Conservation (phyloP, 1,139 yeast genomes). For the Suhomyces wounanorum region DNA sequence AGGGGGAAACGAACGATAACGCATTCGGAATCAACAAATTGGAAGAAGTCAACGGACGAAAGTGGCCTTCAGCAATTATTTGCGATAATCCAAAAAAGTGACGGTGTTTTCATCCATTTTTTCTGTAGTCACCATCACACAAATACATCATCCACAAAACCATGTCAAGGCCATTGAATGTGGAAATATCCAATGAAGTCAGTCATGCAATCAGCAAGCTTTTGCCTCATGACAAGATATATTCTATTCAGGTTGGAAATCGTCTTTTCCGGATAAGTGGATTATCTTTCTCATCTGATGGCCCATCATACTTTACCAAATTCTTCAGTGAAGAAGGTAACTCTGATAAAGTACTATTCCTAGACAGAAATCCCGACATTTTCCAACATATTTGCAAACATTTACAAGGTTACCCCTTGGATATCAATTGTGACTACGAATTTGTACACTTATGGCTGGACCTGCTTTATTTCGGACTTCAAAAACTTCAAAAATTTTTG, state of each 20-base stretch:
- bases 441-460: conserved; percentile 70
- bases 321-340: conserved; percentile 43
- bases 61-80: too few relatives aligned
- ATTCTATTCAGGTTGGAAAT: conserved; percentile 72
- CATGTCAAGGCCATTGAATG: conserved; percentile 14
- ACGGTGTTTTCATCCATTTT: not conserved
- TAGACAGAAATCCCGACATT: conserved; percentile 75
- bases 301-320: conserved; percentile 62
- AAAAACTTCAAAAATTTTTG: conserved; percentile 54
- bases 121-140: not conserved
- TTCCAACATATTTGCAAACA: conserved; percentile 70
- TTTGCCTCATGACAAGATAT: conserved; percentile 68
- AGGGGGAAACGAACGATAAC: not conserved
- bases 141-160: not conserved
- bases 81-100: not conserved
- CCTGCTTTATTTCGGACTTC: conserved; percentile 69
- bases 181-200: conserved; percentile 30
- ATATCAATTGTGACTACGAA: conserved; percentile 58
- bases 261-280: conserved; percentile 66
- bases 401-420: conserved; percentile 74
- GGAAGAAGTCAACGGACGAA: not conserved
- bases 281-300: conserved; percentile 81
- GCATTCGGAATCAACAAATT: not conserved
- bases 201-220: conserved; percentile 57
- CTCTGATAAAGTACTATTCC: conserved; percentile 53